Conservation (phyloP, 2,329 filamentous ascomycete species). For the Laburnicola sp. region DNA sequence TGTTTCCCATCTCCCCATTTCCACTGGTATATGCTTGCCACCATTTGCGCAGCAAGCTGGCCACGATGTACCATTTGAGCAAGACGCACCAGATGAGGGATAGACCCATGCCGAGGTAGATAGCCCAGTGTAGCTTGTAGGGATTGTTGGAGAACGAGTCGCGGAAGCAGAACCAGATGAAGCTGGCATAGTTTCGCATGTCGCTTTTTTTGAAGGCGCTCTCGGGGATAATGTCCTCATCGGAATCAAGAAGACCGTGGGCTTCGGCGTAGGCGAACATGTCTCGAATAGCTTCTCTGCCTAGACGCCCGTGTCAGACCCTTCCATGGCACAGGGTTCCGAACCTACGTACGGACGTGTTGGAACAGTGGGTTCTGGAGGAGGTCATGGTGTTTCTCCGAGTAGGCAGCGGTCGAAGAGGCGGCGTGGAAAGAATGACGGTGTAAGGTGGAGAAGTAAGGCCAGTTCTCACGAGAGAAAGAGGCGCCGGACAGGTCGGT, state of each 20-base stretch:
- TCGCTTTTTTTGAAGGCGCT: not conserved
- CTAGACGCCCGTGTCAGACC: not conserved
- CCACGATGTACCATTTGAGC: not conserved
- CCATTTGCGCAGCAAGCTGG: not conserved
- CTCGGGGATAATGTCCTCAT: not conserved
- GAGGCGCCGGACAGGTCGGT: no score
- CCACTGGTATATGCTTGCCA: not conserved
- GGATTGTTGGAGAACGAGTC: conserved; percentile 7
- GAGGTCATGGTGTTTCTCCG: not conserved
- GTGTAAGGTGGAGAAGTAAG: not conserved
- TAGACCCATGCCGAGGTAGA: not conserved
- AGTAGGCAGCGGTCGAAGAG: not conserved
- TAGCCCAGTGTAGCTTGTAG: not conserved
- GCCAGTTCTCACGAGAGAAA: not conserved
- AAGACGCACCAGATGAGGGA: not conserved
- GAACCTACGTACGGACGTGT: not conserved
- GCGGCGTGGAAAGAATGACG: not conserved
- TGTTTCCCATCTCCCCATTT: not conserved
- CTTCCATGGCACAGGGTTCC: not conserved
- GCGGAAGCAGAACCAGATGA: conserved; percentile 1
- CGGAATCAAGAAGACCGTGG: not conserved
- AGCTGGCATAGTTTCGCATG: not conserved
- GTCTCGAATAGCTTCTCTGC: not conserved
- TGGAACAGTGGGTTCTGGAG: not conserved
- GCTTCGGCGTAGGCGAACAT: not conserved